These are phyloP conservation scores for Balakata baccata DNA, from an alignment of 345 rosid genomes.

Conservation along the genomic window DNA sequence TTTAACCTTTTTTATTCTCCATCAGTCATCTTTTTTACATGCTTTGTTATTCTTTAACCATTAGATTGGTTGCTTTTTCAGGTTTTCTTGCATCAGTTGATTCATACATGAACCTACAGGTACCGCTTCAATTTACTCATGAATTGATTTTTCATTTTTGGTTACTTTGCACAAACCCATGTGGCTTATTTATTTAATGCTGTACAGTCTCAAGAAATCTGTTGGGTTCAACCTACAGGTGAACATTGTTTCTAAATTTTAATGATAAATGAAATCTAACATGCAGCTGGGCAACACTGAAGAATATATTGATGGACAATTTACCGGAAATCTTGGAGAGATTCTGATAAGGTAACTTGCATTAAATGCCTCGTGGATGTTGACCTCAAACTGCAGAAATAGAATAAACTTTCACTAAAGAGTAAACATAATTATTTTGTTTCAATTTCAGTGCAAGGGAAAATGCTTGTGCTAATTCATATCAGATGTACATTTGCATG, in stretches of 20 bases:
- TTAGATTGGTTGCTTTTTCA: conserved; percentile 23
- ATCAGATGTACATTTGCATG: neutral
- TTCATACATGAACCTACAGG: conserved; percentile 8
- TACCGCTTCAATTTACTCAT: neutral
- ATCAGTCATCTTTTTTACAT: no score
- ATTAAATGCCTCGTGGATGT: neutral
- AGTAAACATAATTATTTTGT: neutral
- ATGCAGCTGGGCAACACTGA: conserved; percentile 83
- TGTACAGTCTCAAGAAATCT: neutral
- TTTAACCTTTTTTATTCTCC: neutral
- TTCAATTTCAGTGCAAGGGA: neutral
- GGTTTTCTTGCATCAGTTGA: conserved; percentile 93
- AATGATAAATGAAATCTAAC: neutral
- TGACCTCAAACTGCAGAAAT: neutral
- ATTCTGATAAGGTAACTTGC: conserved; percentile 70
- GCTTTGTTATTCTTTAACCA: neutral
- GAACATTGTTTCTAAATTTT: neutral
- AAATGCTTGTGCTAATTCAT: neutral
- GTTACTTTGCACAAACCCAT: neutral
- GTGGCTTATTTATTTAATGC: neutral
- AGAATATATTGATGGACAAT: conserved; percentile 78
- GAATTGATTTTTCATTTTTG: neutral
- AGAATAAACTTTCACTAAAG: neutral
- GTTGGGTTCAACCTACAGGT: neutral
- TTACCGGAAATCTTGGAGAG: conserved; percentile 88